Conservation (phyloP, 2,329 filamentous ascomycete genomes). For the Aspergillus sp. region DNA sequence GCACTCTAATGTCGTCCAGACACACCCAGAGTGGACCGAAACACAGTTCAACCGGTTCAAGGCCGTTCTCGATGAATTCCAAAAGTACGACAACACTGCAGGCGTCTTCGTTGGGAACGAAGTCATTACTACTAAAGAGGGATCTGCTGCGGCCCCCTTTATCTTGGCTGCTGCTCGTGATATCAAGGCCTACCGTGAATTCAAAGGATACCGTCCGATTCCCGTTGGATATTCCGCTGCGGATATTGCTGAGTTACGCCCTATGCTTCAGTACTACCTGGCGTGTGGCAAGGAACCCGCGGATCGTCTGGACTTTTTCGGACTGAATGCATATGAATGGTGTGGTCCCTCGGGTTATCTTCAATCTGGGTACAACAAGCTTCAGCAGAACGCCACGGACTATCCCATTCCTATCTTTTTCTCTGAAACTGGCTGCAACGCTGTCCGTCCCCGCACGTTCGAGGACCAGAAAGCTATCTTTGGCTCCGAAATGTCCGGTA, state of each 20-base stretch:
- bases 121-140: constrained; percentile 49
- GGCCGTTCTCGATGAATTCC: constrained; percentile 68
- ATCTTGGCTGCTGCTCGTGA: constrained; percentile 75
- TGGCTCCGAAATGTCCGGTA: constrained; percentile 60
- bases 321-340: constrained; percentile 79
- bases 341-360: constrained; percentile 52
- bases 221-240: constrained; percentile 82
- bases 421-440: constrained; percentile 79
- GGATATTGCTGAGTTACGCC: constrained; percentile 63
- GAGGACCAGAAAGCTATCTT: constrained; percentile 69
- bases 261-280: constrained; percentile 64
- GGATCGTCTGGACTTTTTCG: constrained; percentile 73
- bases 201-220: constrained; percentile 69
- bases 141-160: constrained; percentile 63
- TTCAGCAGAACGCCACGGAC: constrained; percentile 58
- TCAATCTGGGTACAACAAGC: constrained; percentile 59
- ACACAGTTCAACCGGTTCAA: constrained; percentile 61
- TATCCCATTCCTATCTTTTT: constrained; percentile 85
- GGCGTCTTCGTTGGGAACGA: constrained; percentile 88
- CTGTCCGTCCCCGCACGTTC: constrained; percentile 36
- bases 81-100: constrained; percentile 67
- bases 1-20: constrained; percentile 29
- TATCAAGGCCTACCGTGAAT: constrained; percentile 70
- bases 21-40: constrained; percentile 60
- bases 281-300: constrained; percentile 62